Evolutionary conservation across 768 basidiomycete genomes (phyloP).

Genomic region (Suillus paluster): DNA sequence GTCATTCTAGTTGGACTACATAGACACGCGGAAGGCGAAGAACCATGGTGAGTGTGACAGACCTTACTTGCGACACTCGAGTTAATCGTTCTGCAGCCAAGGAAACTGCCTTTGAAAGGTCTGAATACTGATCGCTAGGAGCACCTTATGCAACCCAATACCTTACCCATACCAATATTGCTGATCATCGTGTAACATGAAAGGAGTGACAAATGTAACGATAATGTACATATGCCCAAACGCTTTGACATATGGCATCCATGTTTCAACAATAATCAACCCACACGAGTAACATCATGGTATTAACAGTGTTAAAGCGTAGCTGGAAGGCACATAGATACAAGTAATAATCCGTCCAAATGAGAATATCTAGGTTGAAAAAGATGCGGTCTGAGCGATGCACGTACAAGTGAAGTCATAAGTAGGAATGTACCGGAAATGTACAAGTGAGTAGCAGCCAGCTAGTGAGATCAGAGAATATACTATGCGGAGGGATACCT

Average conservation of each 20-base stretch:
- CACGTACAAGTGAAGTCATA: neutral
- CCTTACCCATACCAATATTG: neutral
- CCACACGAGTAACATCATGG: neutral
- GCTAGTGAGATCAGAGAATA: neutral
- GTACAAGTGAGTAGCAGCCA: neutral
- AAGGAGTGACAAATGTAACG: neutral
- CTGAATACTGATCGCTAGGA: neutral
- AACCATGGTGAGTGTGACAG: slow-evolving; percentile 30
- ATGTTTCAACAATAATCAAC: neutral
- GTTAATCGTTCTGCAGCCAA: slow-evolving; percentile 15
- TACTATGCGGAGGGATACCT: neutral
- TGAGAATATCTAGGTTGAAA: neutral
- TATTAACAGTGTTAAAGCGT: neutral
- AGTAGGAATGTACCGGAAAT: neutral
- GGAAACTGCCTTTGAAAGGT: neutral
- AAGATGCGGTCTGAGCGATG: neutral
- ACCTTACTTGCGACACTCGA: too few relatives aligned
- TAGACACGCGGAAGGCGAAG: slow-evolving; percentile 50
- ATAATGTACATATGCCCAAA: neutral
- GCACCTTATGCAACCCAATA: neutral
- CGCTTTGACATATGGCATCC: neutral
- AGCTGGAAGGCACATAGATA: neutral
- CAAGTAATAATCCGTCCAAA: neutral
- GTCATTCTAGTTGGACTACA: slow-evolving; percentile 43
- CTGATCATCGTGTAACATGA: neutral